Base-by-base conservation (phyloP, 225 moss, liverwort and hornwort species). In the Takakia lepidozioides region DNA sequence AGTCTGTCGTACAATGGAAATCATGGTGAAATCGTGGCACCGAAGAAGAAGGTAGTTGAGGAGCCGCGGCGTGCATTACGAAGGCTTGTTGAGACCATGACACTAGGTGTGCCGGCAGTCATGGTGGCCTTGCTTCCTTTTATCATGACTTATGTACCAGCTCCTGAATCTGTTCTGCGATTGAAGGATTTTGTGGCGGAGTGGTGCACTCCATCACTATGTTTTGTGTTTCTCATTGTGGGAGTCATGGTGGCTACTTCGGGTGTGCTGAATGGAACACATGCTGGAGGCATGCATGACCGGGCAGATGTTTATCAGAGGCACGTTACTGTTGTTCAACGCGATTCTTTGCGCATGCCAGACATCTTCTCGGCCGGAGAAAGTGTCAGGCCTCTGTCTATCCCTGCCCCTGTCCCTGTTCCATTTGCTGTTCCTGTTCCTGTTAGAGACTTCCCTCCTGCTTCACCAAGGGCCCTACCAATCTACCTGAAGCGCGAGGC, bases 31-130 rank as follows among this genome's bases (percentile, higher is more conserved):
- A 2, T 41, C 20, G 41, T 20, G 9, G 14, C 11, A 18, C 41
- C 41, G n/a, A n/a, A n/a, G 41, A 41, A 41, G 41, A 41, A 41
- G 41, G n/a, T 41, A 17, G 41, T 41, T 14, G 41, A 41, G 41
- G 41, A 41, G 41, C 41, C 41, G 41, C 41, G 41, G 41, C 41
- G 41, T 17, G 41, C 41, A 16, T 17, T 20, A 16, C 17, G 41
- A 20, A 41, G 41, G 16, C 7, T 41, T 8, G 20, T 41, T 41
- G 41, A 41, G 41, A 41, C 41, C 41, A 41, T 41, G 2, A 20
- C 20, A 17, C 41, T 41, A 5, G 41, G 14, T 19, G 41, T 41
- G 2, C 11, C 20, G 41, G 41, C 41, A 17, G 17, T 41, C 41
- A 41, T 18, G 41, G 16, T 41, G 41, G 41, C 41, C 18, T 17